Evolutionary conservation across 2,329 filamentous ascomycete species (phyloP).

Genomic region (Fusarium sp.): DNA sequence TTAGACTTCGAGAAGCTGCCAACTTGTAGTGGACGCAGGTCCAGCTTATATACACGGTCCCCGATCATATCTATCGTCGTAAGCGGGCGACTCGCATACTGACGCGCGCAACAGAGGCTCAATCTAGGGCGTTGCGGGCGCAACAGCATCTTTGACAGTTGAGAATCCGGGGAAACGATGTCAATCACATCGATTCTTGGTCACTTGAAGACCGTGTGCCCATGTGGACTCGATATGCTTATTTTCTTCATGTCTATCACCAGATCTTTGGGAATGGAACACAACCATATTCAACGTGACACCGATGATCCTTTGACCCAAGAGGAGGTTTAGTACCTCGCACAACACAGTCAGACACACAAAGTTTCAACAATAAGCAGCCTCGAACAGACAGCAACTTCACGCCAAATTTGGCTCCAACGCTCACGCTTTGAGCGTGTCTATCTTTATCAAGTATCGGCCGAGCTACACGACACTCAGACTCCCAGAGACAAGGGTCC

Average conservation of each 20-base stretch:
- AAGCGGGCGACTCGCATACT: constrained; percentile 44
- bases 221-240: not conserved
- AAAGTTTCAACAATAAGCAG: not conserved
- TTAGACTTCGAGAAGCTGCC: constrained; percentile 4
- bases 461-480: constrained; percentile 10
- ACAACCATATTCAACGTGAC: not conserved
- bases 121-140: constrained; percentile 46
- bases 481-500: constrained; percentile 15
- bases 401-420: not conserved
- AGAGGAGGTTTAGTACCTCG: not conserved
- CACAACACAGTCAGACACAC: not conserved
- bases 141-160: constrained; percentile 32
- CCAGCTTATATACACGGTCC: constrained; percentile 41
- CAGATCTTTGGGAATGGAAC: not conserved
- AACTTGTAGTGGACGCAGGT: constrained; percentile 25
- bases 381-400: not conserved
- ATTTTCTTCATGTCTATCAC: not conserved
- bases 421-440: not conserved
- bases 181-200: constrained; percentile 1
- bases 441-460: constrained; percentile 11
- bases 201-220: not conserved
- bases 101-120: constrained; percentile 45
- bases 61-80: constrained; percentile 24
- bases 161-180: constrained; percentile 24
- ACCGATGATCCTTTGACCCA: not conserved